Evolutionary conservation across 2,329 filamentous ascomycete genomes (phyloP), one percentile per base, ranked within the genome.

Genomic region (Conoideocrella luteorostrata): DNA sequence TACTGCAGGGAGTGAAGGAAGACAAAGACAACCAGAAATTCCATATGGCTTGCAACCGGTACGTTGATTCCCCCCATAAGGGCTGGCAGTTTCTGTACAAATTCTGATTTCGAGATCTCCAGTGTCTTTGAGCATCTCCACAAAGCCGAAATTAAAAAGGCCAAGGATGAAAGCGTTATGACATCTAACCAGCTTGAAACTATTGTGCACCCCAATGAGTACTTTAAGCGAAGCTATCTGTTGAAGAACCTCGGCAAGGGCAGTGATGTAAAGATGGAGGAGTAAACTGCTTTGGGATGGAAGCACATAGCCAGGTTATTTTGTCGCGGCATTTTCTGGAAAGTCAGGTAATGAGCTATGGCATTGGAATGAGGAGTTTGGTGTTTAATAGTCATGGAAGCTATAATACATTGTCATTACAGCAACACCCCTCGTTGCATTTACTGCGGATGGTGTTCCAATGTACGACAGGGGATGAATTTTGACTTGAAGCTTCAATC

Each of bases 171-270:
- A 39, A 75, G 79, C 5, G 71, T 82, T 41, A 84, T 84, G 80
- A 81, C 74, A 11, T 69, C 82, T 6, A 80, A 80, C 13, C 87
- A 95, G 61, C 72, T 95, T 33, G 91, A 97, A 66, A 97, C 91
- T 0, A 95, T 98, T 59, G 83, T 95, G 18, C 93, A 98, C 66
- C 93, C 93, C 10, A 98, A 98, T 62, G 90, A 91, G 52, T 98
- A 96, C 66, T 98, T 97, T 66, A 96, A 95, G 74, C 77, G 91
- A 44, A 95, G 89, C 61, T 97, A 88, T 63, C 58, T 94, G 54
- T 69, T 98, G 48, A 95, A 89, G 71, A 87, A 93, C 60, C 64
- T 94, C 21, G 82, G 66, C 40, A 80, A 67, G 18, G 67, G 68
- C 47, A 65, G 69, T 15, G 76, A 81, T 47, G 65, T 75, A 24